Evolutionary conservation across 805 yeast genomes (phyloP).

Genomic region (Ogataea pilisensis): DNA sequence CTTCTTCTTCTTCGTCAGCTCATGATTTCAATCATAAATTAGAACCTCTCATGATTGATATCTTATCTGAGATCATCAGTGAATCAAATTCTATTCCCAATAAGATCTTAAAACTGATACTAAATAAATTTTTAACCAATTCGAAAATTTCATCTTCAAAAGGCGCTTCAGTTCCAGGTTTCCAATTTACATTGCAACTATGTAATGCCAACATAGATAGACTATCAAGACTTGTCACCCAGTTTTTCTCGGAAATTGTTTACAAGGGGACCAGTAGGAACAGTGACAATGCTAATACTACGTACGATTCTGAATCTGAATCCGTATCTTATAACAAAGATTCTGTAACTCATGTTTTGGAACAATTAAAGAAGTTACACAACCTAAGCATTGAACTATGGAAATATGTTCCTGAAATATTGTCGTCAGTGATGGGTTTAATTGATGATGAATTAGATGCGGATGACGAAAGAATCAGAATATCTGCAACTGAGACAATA

Average conservation of each 20-base stretch:
- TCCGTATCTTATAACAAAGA: too few species aligned
- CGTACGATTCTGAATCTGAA: too few species aligned
- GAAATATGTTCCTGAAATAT: constrained; percentile 71
- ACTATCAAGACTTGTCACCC: constrained; percentile 71
- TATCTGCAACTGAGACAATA: constrained; percentile 67
- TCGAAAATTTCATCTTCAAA: constrained; percentile 19
- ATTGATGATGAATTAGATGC: constrained; percentile 78
- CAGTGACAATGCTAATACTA: neutral
- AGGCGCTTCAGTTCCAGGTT: constrained; percentile 49
- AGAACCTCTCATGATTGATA: constrained; percentile 61
- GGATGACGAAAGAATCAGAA: constrained; percentile 56
- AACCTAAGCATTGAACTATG: constrained; percentile 62
- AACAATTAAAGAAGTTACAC: constrained; percentile 58
- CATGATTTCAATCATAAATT: constrained; percentile 46
- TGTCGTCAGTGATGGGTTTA: constrained; percentile 71
- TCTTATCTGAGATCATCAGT: constrained; percentile 69
- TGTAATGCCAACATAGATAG: constrained; percentile 70
- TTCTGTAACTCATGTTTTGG: constrained; percentile 18
- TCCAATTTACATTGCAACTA: constrained; percentile 58
- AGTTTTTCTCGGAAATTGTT: constrained; percentile 71
- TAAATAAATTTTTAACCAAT: constrained; percentile 54
- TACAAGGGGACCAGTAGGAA: constrained; percentile 38
- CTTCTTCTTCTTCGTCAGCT: constrained; percentile 27
- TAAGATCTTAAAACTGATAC: constrained; percentile 54
- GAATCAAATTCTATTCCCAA: constrained; percentile 66